phyloP scores from a whole-genome alignment of 2,329 filamentous ascomycete genomes.

The Xylariaceae sp. region DNA sequence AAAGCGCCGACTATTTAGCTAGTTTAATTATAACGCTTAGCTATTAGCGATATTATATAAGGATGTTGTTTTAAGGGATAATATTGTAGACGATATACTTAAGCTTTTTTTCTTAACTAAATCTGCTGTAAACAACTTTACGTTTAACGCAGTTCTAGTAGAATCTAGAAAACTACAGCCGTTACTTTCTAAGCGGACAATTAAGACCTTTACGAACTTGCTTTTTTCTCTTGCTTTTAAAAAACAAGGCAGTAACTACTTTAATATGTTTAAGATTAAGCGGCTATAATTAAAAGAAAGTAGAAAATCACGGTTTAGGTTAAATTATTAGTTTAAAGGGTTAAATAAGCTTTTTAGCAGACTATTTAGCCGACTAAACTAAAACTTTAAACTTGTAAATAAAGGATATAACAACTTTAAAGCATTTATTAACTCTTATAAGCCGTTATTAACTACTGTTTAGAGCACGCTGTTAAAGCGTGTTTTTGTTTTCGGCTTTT shows the following conservation, averaged over 20 bases:
- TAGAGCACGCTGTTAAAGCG: conserved; percentile 52
- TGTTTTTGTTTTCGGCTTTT: conserved; percentile 43
- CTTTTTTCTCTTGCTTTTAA: conserved; percentile 77
- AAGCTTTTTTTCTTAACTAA: conserved; percentile 34
- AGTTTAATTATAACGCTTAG: conserved; percentile 29
- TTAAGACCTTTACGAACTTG: conserved; percentile 80
- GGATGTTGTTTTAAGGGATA: conserved; percentile 7
- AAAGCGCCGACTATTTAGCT: conserved; percentile 35
- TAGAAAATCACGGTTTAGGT: conserved; percentile 63
- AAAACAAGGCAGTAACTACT: conserved; percentile 75
- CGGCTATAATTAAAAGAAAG: conserved; percentile 58
- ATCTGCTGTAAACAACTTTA: conserved; percentile 31
- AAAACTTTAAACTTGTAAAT: conserved; percentile 58
- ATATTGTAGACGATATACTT: conserved; percentile 20
- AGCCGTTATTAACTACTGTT: conserved; percentile 51
- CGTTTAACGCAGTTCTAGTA: conserved; percentile 36
- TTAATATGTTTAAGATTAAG: conserved; percentile 66
- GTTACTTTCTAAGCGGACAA: conserved; percentile 82
- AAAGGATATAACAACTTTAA: conserved; percentile 49
- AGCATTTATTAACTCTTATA: conserved; percentile 53
- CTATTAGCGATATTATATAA: conserved; percentile 20
- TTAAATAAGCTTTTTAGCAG: conserved; percentile 60
- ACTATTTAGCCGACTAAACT: conserved; percentile 61
- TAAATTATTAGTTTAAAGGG: conserved; percentile 66
- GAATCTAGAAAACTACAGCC: conserved; percentile 43